Conservation (phyloP, 2,329 filamentous ascomycete species). For the Arthrobotrys megalospora region DNA sequence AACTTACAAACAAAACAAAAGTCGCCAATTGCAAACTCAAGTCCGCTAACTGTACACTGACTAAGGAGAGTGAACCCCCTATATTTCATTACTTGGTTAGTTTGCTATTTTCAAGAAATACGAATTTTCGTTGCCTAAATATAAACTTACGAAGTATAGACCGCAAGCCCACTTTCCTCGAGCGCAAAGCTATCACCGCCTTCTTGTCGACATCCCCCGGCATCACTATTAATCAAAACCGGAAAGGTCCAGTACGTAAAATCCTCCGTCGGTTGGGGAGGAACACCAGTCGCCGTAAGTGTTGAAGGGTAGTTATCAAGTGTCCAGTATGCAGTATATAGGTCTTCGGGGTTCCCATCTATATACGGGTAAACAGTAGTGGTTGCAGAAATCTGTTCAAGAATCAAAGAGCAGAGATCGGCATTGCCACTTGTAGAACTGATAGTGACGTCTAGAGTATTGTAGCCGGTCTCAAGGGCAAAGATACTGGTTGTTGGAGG, state of each 20-base stretch:
- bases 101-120: background rate
- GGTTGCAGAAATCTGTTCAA: background rate
- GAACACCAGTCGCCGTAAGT: constrained; percentile 5
- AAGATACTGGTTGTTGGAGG: constrained; percentile 5
- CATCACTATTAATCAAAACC: background rate
- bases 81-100: background rate
- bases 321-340: constrained; percentile 44
- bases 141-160: constrained; percentile 45
- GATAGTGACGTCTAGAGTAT: constrained; percentile 24
- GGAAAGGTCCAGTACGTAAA: constrained; percentile 18
- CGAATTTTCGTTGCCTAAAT: background rate
- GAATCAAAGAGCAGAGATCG: constrained; percentile 21
- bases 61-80: background rate
- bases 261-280: background rate
- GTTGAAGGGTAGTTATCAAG: constrained; percentile 5
- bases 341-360: constrained; percentile 3
- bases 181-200: constrained; percentile 24
- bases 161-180: constrained; percentile 1
- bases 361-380: constrained; percentile 42
- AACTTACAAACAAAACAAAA: constrained; percentile 51
- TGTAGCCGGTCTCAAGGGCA: constrained; percentile 41
- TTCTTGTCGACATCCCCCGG: background rate
- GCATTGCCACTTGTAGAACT: constrained; percentile 16
- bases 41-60: background rate
- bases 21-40: background rate